phyloP scores from a whole-genome alignment of 2,329 filamentous ascomycete species.

The Fusarium cyanostomum region DNA sequence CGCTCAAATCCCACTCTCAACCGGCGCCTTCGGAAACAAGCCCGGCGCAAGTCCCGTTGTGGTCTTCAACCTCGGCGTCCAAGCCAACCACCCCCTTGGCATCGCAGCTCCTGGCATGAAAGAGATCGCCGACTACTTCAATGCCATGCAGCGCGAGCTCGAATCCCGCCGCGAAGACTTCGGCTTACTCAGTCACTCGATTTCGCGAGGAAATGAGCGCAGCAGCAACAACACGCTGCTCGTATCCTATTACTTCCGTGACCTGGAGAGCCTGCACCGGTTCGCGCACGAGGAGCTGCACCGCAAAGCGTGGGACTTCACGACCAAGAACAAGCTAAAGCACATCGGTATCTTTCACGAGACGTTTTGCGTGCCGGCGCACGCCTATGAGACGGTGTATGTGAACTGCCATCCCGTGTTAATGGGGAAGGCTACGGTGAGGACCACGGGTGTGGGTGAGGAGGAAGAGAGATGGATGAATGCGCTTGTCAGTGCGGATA shows the following conservation, averaged over 20 bases:
- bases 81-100: slow-evolving; percentile 61
- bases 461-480: slow-evolving; percentile 46
- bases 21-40: slow-evolving; percentile 40
- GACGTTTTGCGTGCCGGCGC: slow-evolving; percentile 56
- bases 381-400: slow-evolving; percentile 63
- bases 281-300: slow-evolving; percentile 63
- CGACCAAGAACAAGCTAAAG: slow-evolving; percentile 48
- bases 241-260: slow-evolving; percentile 61
- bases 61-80: slow-evolving; percentile 57
- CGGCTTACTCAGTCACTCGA: slow-evolving; percentile 57
- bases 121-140: slow-evolving; percentile 52
- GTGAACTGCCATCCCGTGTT: slow-evolving; percentile 53
- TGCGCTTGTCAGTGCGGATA: slow-evolving; percentile 47
- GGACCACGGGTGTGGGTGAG: slow-evolving; percentile 23
- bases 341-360: slow-evolving; percentile 65
- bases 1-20: slow-evolving; percentile 47
- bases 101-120: slow-evolving; percentile 55
- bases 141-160: slow-evolving; percentile 49
- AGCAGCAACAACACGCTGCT: slow-evolving; percentile 54
- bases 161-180: slow-evolving; percentile 52
- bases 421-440: slow-evolving; percentile 46
- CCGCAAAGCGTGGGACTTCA: slow-evolving; percentile 61
- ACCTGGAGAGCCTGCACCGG: slow-evolving; percentile 57
- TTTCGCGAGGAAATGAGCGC: slow-evolving; percentile 52
- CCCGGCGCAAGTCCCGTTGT: slow-evolving; percentile 48